Percentiles rank a stretch among this genome's conserved stretches.
phyloP scores from a whole-genome alignment of 495 filamentous ascomycete genomes.

The Penicillium longicatenatum region DNA sequence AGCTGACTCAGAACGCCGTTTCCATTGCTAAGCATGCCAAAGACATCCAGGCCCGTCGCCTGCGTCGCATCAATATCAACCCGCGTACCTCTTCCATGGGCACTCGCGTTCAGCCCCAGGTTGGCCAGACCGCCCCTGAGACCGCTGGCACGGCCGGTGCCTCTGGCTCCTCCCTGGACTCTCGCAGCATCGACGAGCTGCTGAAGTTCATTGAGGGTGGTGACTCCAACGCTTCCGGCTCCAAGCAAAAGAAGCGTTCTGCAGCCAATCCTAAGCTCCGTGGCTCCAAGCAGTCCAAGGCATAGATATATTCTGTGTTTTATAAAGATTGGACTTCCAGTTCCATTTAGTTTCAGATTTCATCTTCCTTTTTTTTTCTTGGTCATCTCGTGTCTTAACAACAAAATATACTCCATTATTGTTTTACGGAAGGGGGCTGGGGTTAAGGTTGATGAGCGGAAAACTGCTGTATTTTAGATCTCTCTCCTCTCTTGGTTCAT shows the following conservation, averaged over 20 bases:
- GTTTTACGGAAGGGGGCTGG: conserved; percentile 25
- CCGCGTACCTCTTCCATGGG: conserved; percentile 55
- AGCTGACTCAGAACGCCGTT: conserved; percentile 92
- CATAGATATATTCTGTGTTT: conserved; percentile 13
- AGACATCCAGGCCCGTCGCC: conserved; percentile 71
- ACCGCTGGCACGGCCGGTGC: conserved; percentile 39
- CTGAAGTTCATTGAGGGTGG: conserved; percentile 83
- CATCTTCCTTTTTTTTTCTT: conserved; percentile 22
- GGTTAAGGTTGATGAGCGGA: conserved; percentile 39
- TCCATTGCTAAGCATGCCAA: conserved; percentile 90
- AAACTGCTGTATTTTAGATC: conserved; percentile 40
- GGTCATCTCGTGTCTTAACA: conserved; percentile 38
- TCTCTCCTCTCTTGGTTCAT: conserved; percentile 41
- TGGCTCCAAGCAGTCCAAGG: conserved; percentile 49
- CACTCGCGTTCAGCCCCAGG: conserved; percentile 52
- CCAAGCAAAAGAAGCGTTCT: conserved; percentile 65
- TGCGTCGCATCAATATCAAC: conserved; percentile 60
- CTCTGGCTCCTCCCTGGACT: conserved; percentile 55
- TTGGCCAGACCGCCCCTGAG: conserved; percentile 55
- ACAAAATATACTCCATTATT: conserved; percentile 33
- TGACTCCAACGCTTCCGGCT: conserved; percentile 55
- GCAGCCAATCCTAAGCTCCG: conserved; percentile 72
- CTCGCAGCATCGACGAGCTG: conserved; percentile 80
- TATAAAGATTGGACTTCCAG: not conserved
- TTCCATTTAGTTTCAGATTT: conserved; percentile 5